Evolutionary conservation across 2,329 filamentous ascomycete species (phyloP), one percentile per base, ranked within the genome.

Genomic region (Sarocladiaceae sp.): DNA sequence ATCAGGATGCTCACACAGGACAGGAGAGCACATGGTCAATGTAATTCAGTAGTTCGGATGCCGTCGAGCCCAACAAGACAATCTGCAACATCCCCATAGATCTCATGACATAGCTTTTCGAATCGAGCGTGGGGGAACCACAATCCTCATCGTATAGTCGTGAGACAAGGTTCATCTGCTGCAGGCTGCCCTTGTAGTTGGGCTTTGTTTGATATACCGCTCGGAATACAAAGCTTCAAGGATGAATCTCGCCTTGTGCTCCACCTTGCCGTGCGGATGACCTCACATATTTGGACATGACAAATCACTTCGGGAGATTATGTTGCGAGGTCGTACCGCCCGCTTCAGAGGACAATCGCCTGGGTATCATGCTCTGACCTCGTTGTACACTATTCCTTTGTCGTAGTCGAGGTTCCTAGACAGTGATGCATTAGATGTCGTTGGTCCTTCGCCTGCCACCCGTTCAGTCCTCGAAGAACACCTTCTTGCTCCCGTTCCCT

Each of bases 171-270:
- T 18, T 37, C 47, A n/a, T 26, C 47, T 50, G 47, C 31, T 36
- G 22, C 25, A 33, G 44, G 13, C 13, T 13, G 22, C 28, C 22
- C 33, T 23, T 37, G 18, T 12, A 25, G 47, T 37, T 37, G 47
- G 47, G 47, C 33, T 62, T 61, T 56, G 53, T 58, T 80, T 73
- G 57, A 77, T 86, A 56, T 86, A 80, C 82, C 83, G 83, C 83
- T 84, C 82, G 80, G 82, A 86, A 86, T 86, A 86, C 83, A 86
- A 80, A 85, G 82, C 78, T 75, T 77, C 82, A 86, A 86, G 83
- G 83, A 86, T 82, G 72, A 73, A 66, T 83, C 83, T 86, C 81
- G 80, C 83, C 83, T 86, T 86, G 82, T 80, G 81, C 83, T 86
- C 82, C 83, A 86, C 83, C 83, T 82, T 77, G 81, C 81, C 82